phyloP scores from a whole-genome alignment of 2,329 filamentous ascomycete genomes.

The Xylaria sp. region DNA sequence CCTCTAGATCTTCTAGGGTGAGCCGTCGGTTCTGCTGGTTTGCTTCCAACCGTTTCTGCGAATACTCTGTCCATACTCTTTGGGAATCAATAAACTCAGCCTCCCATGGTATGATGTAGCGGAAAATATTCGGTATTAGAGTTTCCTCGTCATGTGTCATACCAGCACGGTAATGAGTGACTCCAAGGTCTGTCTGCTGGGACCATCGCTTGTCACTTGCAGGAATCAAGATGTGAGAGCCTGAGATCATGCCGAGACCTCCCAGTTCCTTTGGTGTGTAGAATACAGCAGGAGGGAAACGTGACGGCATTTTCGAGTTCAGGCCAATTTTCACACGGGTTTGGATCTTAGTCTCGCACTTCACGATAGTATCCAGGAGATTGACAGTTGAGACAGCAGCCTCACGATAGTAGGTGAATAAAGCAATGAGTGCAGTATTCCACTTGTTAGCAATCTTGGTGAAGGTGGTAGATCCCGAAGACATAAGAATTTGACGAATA shows the following conservation, averaged over 20 bases:
- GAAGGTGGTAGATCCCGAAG: constrained; percentile 97
- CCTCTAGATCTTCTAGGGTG: constrained; percentile 94
- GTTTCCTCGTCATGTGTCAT: constrained; percentile 99
- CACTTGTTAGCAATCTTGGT: constrained; percentile 99
- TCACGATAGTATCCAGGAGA: constrained; percentile 95
- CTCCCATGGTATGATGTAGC: constrained; percentile 99
- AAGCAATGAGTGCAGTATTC: constrained; percentile 95
- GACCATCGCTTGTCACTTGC: constrained; percentile 98
- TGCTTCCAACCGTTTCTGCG: constrained; percentile 94
- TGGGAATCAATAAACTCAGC: constrained; percentile 99
- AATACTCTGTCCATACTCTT: constrained; percentile 98
- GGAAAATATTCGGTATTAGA: constrained; percentile 97
- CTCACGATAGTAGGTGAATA: constrained; percentile 98
- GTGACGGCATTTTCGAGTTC: constrained; percentile 99
- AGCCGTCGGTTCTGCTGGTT: constrained; percentile 96
- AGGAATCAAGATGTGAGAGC: constrained; percentile 95
- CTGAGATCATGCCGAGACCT: constrained; percentile 98
- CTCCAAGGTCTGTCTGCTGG: constrained; percentile 95
- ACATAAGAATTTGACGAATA: constrained; percentile 98
- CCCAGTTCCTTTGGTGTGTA: constrained; percentile 98
- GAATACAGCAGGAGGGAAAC: constrained; percentile 97
- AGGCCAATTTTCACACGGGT: constrained; percentile 98
- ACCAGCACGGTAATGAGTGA: constrained; percentile 94
- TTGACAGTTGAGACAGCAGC: constrained; percentile 95
- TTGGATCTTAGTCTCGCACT: constrained; percentile 99